Conservation (phyloP, 371 early-diverging fungal species). For the Mortierella polycephala region DNA sequence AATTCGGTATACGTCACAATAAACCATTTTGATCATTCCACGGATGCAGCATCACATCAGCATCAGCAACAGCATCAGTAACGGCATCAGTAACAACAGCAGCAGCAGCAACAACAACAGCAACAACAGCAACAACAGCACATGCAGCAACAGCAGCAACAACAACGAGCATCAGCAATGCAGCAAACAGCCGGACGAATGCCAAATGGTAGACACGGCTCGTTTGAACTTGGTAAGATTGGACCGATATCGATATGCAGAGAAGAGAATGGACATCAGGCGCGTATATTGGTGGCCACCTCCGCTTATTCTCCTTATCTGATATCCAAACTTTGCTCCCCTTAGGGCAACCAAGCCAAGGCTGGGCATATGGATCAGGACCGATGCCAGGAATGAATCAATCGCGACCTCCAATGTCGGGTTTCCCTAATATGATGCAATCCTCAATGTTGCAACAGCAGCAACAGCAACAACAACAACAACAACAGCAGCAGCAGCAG, state of each 20-base stretch:
- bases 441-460: constrained; percentile 23
- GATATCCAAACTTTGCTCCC: background rate
- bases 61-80: too few species aligned
- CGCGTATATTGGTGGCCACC: too few species aligned
- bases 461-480: background rate
- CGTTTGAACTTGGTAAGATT: constrained; percentile 44
- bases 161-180: constrained; percentile 26
- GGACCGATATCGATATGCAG: too few species aligned
- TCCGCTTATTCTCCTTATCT: too few species aligned
- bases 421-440: constrained; percentile 44
- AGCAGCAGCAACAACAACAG: constrained; percentile 42
- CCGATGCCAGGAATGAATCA: constrained; percentile 51
- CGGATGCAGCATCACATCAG: too few species aligned
- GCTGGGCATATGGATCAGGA: constrained; percentile 51
- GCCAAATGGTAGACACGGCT: constrained; percentile 45
- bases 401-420: constrained; percentile 44
- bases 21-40: too few species aligned
- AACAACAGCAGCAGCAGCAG: constrained; percentile 19
- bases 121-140: constrained; percentile 40
- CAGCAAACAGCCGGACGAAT: constrained; percentile 46
- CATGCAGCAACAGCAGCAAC: constrained; percentile 42
- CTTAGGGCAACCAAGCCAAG: constrained; percentile 49
- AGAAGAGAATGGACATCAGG: background rate
- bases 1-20: too few species aligned
- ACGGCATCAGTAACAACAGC: constrained; percentile 37